Conservation (phyloP, 2,329 filamentous ascomycete genomes). For the Thielaviopsis euricoi region DNA sequence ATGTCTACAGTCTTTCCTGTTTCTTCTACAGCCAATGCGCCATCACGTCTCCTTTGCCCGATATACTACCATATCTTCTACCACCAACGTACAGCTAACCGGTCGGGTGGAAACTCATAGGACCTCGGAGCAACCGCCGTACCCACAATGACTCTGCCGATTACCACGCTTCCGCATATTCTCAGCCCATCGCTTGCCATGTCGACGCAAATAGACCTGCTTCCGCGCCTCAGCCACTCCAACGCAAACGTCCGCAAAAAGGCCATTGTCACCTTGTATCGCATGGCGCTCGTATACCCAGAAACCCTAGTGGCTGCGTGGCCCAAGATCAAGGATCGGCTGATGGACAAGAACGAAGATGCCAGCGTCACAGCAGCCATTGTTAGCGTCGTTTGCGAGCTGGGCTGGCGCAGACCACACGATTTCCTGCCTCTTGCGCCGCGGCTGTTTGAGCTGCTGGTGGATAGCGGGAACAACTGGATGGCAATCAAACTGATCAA, state of each 20-base stretch:
- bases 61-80: neutral
- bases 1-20: neutral
- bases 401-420: conserved; percentile 83
- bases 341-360: conserved; percentile 83
- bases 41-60: too few relatives aligned
- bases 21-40: too few relatives aligned
- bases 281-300: conserved; percentile 87
- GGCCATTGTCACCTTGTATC: conserved; percentile 84
- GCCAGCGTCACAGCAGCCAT: conserved; percentile 88
- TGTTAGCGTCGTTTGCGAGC: conserved; percentile 89
- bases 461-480: conserved; percentile 93
- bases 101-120: conserved; percentile 20
- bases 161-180: conserved; percentile 82
- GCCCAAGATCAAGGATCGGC: conserved; percentile 90
- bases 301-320: conserved; percentile 83
- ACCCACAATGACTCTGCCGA: conserved; percentile 68
- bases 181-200: conserved; percentile 85
- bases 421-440: conserved; percentile 90
- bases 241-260: conserved; percentile 83
- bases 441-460: conserved; percentile 77
- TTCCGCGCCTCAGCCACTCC: conserved; percentile 76
- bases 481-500: conserved; percentile 99
- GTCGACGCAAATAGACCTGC: conserved; percentile 69
- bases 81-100: neutral
- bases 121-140: conserved; percentile 59